These are phyloP conservation scores for Hylodesmum podocarpum DNA, from an alignment of 306 rosid genomes.

Conservation along the genomic window DNA sequence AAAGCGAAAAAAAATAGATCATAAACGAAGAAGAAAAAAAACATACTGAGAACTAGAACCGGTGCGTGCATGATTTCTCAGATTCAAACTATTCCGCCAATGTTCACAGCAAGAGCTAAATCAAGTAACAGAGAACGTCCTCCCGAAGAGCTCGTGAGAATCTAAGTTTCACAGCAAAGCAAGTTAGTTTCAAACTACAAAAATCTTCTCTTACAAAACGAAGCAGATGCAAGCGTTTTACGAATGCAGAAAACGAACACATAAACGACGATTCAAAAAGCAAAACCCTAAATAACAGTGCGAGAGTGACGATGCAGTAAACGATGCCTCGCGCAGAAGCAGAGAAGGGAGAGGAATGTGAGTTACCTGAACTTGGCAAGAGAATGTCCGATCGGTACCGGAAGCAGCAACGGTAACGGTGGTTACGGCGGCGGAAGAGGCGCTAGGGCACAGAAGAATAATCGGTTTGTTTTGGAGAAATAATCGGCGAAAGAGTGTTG, in stretches of 20 bases:
- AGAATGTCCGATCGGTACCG: not conserved
- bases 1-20: not conserved
- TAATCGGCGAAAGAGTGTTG: not conserved
- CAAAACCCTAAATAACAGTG: constrained; percentile 10
- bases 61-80: constrained; percentile 48
- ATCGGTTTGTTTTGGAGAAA: constrained; percentile 20
- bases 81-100: not conserved
- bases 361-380: constrained; percentile 23
- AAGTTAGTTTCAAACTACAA: constrained; percentile 11
- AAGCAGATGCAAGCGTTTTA: constrained; percentile 21
- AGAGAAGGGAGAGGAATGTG: constrained; percentile 7
- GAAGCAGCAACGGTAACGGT: not conserved
- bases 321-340: not conserved
- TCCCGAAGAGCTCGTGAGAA: not conserved
- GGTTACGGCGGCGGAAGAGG: constrained; percentile 16
- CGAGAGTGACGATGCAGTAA: constrained; percentile 1
- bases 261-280: not conserved
- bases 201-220: not conserved
- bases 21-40: not conserved
- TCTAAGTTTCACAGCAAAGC: not conserved
- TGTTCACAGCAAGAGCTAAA: not conserved
- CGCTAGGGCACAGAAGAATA: constrained; percentile 20
- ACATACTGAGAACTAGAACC: constrained; percentile 50
- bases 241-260: not conserved
- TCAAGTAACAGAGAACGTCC: not conserved